Conservation (phyloP, 495 filamentous ascomycete genomes). For the Podospora didyma region DNA sequence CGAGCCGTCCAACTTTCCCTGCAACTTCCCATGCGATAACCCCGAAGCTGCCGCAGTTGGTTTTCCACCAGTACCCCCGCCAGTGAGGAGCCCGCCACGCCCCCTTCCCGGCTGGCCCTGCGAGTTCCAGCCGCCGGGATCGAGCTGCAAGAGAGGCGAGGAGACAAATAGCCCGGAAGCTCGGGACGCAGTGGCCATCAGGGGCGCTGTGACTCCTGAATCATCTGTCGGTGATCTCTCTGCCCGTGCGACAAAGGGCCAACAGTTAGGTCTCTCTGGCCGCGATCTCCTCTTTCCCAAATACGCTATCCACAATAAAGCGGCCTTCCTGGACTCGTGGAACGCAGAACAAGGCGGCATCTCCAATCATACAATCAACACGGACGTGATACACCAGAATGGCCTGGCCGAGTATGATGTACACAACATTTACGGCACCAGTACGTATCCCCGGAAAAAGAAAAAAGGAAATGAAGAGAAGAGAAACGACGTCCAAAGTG, state of each 20-base stretch:
- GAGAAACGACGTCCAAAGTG: no score
- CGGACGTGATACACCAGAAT: constrained; percentile 69
- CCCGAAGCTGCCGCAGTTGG: constrained; percentile 52
- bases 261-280: constrained; percentile 54
- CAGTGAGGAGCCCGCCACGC: constrained; percentile 55
- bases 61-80: constrained; percentile 62
- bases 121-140: constrained; percentile 61
- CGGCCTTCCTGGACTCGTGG: constrained; percentile 39
- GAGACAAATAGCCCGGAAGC: neutral
- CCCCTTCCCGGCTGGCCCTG: constrained; percentile 67
- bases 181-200: constrained; percentile 5
- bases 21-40: constrained; percentile 67
- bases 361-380: constrained; percentile 70
- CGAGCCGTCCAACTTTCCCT: constrained; percentile 63
- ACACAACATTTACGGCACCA: constrained; percentile 82
- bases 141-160: constrained; percentile 17
- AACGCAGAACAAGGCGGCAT: constrained; percentile 55
- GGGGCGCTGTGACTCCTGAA: constrained; percentile 6
- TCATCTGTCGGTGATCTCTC: constrained; percentile 19
- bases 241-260: constrained; percentile 20
- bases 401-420: constrained; percentile 71
- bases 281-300: constrained; percentile 67
- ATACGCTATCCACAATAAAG: constrained; percentile 72
- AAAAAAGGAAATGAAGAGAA: no score
- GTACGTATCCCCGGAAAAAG: constrained; percentile 6